Percentiles rank a stretch among this genome's conserved stretches.
Evolutionary conservation across 352 stramenopile genomes (phyloP).

Genomic region (Globisporangium ultimum): DNA sequence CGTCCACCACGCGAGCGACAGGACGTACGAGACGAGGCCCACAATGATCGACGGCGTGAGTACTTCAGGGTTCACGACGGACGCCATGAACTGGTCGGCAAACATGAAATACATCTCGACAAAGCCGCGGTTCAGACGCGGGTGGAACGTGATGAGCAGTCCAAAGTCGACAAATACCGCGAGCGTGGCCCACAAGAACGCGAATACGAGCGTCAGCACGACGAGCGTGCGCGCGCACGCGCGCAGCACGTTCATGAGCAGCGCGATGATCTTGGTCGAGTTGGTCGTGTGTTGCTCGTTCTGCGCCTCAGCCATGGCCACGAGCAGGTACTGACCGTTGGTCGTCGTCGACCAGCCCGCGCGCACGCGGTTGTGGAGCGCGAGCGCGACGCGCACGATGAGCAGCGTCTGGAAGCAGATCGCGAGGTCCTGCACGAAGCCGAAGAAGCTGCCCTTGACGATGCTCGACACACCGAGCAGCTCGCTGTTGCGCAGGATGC

Average conservation of each 20-base stretch:
- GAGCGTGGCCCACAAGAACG: constrained; percentile 43
- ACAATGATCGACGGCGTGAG: constrained; percentile 43
- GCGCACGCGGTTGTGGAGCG: constrained; percentile 16
- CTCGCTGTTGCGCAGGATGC: constrained; percentile 50
- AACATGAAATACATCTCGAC: constrained; percentile 67
- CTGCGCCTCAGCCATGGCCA: constrained; percentile 2
- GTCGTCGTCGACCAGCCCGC: constrained; percentile 16
- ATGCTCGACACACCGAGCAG: constrained; percentile 43
- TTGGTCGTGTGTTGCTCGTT: constrained; percentile 5
- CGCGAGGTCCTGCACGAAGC: constrained; percentile 53
- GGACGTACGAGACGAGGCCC: constrained; percentile 39
- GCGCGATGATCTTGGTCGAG: constrained; percentile 7
- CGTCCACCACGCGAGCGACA: constrained; percentile 34
- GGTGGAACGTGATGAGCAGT: constrained; percentile 63
- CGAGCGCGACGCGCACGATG: constrained; percentile 8
- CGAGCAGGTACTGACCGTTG: constrained; percentile 37
- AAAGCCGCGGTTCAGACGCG: constrained; percentile 54
- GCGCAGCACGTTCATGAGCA: constrained; percentile 1
- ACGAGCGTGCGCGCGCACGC: constrained; percentile 4
- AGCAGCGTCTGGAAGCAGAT: constrained; percentile 47
- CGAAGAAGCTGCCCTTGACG: constrained; percentile 37
- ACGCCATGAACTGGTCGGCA: constrained; percentile 52
- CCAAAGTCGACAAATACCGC: constrained; percentile 64
- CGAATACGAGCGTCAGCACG: constrained; percentile 17
- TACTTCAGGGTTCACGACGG: constrained; percentile 52